Base-by-base conservation (phyloP, 495 filamentous ascomycete species). In the Lasiosphaeria ovina region DNA sequence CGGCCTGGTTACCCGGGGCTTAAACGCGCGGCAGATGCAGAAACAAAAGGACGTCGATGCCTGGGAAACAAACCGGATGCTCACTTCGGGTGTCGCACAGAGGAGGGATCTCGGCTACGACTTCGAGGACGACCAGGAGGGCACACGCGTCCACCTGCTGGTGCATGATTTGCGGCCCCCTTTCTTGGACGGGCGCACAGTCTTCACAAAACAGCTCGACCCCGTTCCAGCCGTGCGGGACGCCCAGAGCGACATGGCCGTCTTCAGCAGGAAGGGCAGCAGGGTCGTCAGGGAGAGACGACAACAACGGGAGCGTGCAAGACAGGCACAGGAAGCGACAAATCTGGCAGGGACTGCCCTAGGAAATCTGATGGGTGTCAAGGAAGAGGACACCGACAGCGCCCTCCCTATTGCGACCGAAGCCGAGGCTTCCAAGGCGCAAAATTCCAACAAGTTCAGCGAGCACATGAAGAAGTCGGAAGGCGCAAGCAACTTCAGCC, bases 1-100 rank as follows among this genome's bases (percentile, higher is more conserved):
- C 32, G 83, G 80, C 32, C 89, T 84, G 67, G 70, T 78, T 72
- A 85, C 45, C 12, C 62, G 64, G 2, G 71, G 69, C 9, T 82
- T 89, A 71, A 91, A 81, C 72, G 86, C 85, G n/a, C 79, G 86
- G 49, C 85, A 88, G 50, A 73, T 87, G 14, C 90, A 94, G 71
- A 93, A 89, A 73, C 91, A 96, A 75, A 93, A 92, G 70, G 94
- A 97, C 69, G 89, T 89, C 32, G 94, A 98, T 79, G 92, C 91
- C 34, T 98, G 94, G 94, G 94, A 98, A 72, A 93, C 92, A 14
- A 98, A 99, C 75, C 90, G 94, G 42, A 97, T 99, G 95, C 85
- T 98, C 48, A 95, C 92, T 0, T 96, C 92, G 11, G 93, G 92
- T 55, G 93, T 98, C 51, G 95, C 95, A 14, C 95, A 98, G 72